Percentiles rank a stretch among this genome's conserved stretches.
These are phyloP conservation scores for Echium plantagineum DNA, from an alignment of 257 asterid genomes.

Conservation along the genomic window DNA sequence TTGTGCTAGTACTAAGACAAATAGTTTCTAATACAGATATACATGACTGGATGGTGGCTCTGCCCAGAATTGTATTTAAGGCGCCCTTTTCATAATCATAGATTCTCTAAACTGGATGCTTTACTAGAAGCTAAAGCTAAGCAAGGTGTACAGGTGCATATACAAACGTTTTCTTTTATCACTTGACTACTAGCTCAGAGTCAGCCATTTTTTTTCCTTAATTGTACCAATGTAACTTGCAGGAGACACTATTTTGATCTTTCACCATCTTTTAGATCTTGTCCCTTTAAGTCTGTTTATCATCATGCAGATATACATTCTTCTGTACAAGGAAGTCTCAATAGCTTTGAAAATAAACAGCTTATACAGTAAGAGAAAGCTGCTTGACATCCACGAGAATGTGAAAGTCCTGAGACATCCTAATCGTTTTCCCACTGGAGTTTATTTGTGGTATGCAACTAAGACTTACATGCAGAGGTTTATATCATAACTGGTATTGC, in stretches of 20 bases:
- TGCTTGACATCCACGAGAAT: slow-evolving; percentile 76
- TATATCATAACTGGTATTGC: not conserved
- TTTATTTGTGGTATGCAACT: slow-evolving; percentile 65
- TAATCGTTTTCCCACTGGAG: slow-evolving; percentile 70
- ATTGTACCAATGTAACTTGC: not conserved
- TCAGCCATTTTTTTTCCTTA: not conserved
- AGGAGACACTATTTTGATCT: not conserved
- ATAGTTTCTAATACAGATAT: slow-evolving; percentile 44
- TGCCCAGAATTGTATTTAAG: slow-evolving; percentile 88
- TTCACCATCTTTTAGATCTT: not conserved
- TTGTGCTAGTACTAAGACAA: slow-evolving; percentile 8
- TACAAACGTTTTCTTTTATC: not conserved
- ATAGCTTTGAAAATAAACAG: slow-evolving; percentile 90
- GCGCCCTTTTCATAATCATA: slow-evolving; percentile 62
- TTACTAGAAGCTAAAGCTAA: slow-evolving; percentile 84
- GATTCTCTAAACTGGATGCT: slow-evolving; percentile 65
- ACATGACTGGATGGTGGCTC: slow-evolving; percentile 98
- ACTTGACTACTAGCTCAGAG: not conserved
- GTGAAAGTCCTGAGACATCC: slow-evolving; percentile 78
- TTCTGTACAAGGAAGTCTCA: slow-evolving; percentile 92
- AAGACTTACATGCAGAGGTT: not conserved
- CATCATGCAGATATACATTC: slow-evolving; percentile 72
- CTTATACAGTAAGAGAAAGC: slow-evolving; percentile 66
- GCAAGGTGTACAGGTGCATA: slow-evolving; percentile 81
- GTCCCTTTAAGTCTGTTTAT: slow-evolving; percentile 4